Evolutionary conservation across 2,329 filamentous ascomycete genomes (phyloP), one percentile per base, ranked within the genome.

Genomic region (Trichoderma lentiforme): DNA sequence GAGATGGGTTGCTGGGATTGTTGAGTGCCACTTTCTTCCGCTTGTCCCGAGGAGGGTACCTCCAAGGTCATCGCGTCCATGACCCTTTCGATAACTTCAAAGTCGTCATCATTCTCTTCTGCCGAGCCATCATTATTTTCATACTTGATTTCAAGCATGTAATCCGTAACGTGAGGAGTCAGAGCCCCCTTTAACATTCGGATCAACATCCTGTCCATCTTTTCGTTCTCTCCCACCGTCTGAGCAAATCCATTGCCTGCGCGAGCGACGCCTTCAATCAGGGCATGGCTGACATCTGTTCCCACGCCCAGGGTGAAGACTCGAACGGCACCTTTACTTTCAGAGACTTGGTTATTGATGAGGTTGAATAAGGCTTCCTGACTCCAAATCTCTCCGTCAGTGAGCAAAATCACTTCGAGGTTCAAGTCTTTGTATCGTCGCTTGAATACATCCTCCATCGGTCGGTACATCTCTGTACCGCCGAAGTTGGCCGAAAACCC

Each of bases 131-230:
- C 32, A 8, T 51, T 36, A 3, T 9, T 30, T 1, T 26, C 73
- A 74, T 92, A 93, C 69, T 89, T 87, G 73, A 93, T 81, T 76
- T 91, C 88, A 1, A 93, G 81, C 0, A 83, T 85, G 76, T 90
- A 92, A 76, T 93, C 86, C 18, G 81, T 85, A 58, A 92, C 83
- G 73, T 93, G 91, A 0, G 91, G 90, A 2, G 87, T 89, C 24
- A 94, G 80, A 0, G 91, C 89, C 0, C 88, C 91, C 77, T 92
- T 93, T 71, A 94, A 83, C 92, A 94, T 94, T 3, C 92, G 86
- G 3, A 94, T 85, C 1, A 93, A 86, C 77, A 92, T 92, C 74
- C 82, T 87, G 75, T 92, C 89, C 80, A 93, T 88, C 76, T 90
- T 89, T 78, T 94, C 92, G 1, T 86, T 82, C 7, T 88, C 81